Evolutionary conservation across 2,329 filamentous ascomycete species (phyloP).

Genomic region (Colletotrichum echinochloae): DNA sequence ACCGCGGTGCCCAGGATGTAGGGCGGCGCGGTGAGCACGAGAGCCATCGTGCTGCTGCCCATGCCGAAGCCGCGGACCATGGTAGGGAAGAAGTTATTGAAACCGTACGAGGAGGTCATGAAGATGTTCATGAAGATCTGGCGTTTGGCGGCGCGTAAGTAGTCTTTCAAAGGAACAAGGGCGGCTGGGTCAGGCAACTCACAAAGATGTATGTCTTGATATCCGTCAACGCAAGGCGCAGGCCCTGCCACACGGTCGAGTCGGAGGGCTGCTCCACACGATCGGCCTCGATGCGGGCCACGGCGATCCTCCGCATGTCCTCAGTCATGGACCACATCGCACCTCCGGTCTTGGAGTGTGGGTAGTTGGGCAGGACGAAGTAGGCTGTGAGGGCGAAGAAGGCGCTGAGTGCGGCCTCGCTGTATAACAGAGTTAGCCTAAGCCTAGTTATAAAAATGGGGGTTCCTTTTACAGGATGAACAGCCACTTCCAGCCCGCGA

Average conservation of each 20-base stretch:
- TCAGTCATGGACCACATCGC: constrained; percentile 56
- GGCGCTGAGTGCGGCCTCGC: constrained; percentile 48
- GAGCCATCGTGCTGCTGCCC: constrained; percentile 50
- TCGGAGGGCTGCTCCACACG: constrained; percentile 42
- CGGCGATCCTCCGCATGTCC: constrained; percentile 45
- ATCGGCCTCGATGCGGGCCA: constrained; percentile 52
- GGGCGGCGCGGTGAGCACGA: constrained; percentile 61
- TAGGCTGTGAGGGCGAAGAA: constrained; percentile 49
- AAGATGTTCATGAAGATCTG: constrained; percentile 47
- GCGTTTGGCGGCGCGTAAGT: constrained; percentile 31
- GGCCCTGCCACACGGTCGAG: constrained; percentile 31
- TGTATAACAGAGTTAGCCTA: too few relatives aligned
- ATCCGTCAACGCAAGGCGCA: constrained; percentile 29
- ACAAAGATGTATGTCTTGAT: constrained; percentile 36
- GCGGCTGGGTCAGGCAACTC: background rate
- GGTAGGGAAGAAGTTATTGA: constrained; percentile 48
- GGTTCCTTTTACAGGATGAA: too few relatives aligned
- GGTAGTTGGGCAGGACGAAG: constrained; percentile 52
- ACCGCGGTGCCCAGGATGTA: constrained; percentile 59
- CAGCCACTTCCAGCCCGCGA: constrained; percentile 50
- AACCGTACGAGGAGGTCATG: constrained; percentile 44
- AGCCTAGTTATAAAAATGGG: too few relatives aligned
- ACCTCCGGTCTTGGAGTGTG: constrained; percentile 49
- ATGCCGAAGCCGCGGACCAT: constrained; percentile 51
- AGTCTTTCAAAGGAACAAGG: constrained; percentile 41